Evolutionary conservation across 148 eudicot genomes (phyloP), one percentile per base, ranked within the genome.

Genomic region (Heliamphora exappendiculata): DNA sequence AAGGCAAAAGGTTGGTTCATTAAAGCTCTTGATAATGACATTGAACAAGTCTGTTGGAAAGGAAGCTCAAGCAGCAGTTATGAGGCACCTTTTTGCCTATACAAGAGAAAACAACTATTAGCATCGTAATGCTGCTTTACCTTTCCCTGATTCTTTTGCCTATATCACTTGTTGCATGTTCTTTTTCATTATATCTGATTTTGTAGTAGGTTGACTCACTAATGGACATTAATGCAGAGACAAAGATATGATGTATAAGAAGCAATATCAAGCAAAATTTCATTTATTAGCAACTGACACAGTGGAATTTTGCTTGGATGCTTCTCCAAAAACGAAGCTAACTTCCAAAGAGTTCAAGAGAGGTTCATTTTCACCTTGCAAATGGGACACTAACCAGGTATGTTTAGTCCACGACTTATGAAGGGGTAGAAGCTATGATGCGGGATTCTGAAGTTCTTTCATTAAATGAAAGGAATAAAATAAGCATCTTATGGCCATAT

Each of bases 31-130:
- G 88, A 85, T 53, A 78, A 82, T 39, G 86, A 80, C 77, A 82
- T 76, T 70, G 88, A 91, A 73, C 89, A 81, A 85, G 84, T 95
- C 66, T 95, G 98, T 83, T 95, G 97, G 98, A 86, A 85, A 79
- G 81, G 80, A 65, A 80, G 79, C 22, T 59, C 73, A 33, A 80
- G 84, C 67, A 70, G 69, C 70, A 47, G 72, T 66, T 47, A 67
- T 68, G 76, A 57, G 51, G 62, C 73, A 41, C 90, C 87, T 34
- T 85, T 88, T 74, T 95, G 98, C 82, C 78, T 92, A 58, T 85
- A 87, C 87, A 95, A 75, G 81, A 82, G 83, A 77, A 81, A 79
- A 77, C 73, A 85, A 37, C 78, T 20, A 64, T 70, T 81, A 41
- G 63, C 81, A 68, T 79, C 85, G 97, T 92, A 92, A 89, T 26